These are phyloP conservation scores for Phytophthora tentaculata DNA, from an alignment of 352 stramenopile genomes.

Conservation along the genomic window DNA sequence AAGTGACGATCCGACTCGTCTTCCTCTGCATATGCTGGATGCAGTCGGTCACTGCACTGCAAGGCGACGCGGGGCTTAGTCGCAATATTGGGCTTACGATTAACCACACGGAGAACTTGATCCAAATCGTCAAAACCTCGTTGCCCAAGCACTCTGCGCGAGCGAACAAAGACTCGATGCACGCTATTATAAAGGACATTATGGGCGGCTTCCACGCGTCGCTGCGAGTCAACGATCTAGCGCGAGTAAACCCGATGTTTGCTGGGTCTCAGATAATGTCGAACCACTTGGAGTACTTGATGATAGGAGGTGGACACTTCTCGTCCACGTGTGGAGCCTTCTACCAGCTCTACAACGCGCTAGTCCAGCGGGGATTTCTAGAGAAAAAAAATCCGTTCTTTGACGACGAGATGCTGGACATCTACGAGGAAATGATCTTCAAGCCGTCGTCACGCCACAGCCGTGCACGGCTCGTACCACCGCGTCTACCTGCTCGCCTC, in stretches of 20 bases:
- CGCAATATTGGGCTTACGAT: slow-evolving; percentile 29
- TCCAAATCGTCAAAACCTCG: background rate
- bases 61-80: slow-evolving; percentile 28
- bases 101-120: slow-evolving; percentile 24
- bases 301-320: background rate
- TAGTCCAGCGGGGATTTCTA: slow-evolving; percentile 23
- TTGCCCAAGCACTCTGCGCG: background rate
- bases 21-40: slow-evolving; percentile 41
- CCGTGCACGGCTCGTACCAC: slow-evolving; percentile 23
- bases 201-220: background rate
- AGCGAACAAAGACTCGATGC: background rate
- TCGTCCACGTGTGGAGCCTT: slow-evolving; percentile 23
- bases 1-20: slow-evolving; percentile 27
- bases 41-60: slow-evolving; percentile 31
- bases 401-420: slow-evolving; percentile 27
- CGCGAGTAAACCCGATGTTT: background rate
- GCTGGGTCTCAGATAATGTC: background rate
- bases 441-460: slow-evolving; percentile 20
- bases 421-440: slow-evolving; percentile 35
- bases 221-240: background rate
- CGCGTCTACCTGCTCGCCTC: slow-evolving; percentile 9
- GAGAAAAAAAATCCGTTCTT: slow-evolving; percentile 27
- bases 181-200: background rate
- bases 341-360: slow-evolving; percentile 35
- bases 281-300: background rate